phyloP scores from a whole-genome alignment of 1,284 basidiomycete genomes.

The Pseudozyma sp. region DNA sequence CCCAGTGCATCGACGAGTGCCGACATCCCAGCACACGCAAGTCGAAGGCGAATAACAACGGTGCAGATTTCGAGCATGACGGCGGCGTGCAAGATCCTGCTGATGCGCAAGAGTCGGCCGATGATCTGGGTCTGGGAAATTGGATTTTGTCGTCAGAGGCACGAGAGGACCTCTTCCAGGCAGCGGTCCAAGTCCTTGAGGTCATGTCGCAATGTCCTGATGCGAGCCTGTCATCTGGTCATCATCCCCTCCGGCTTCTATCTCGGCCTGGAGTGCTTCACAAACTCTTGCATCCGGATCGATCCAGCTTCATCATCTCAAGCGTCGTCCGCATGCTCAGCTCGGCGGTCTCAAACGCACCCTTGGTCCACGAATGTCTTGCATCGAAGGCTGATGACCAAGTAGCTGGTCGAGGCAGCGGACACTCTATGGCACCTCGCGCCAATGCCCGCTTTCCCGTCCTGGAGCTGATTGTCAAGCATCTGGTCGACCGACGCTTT shows the following conservation, averaged over 20 bases:
- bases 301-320: conserved; percentile 20
- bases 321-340: conserved; percentile 33
- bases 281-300: conserved; percentile 37
- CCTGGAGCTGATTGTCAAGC: conserved; percentile 55
- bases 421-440: conserved; percentile 6
- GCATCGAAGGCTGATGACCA: conserved; percentile 17
- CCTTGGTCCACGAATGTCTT: conserved; percentile 40
- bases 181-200: conserved; percentile 25
- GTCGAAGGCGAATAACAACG: not conserved
- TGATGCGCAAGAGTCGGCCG: not conserved
- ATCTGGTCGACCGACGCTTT: conserved; percentile 56
- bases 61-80: not conserved
- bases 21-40: not conserved
- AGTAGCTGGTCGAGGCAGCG: not conserved
- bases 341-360: conserved; percentile 25
- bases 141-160: conserved; percentile 24
- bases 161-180: conserved; percentile 33
- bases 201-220: conserved; percentile 26
- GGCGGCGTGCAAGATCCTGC: not conserved
- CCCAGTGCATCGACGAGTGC: conserved; percentile 41
- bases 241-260: conserved; percentile 28
- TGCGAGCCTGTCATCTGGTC: conserved; percentile 6
- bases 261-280: conserved; percentile 29
- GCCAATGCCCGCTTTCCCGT: conserved; percentile 48
- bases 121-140: conserved; percentile 1